Evolutionary conservation across 768 basidiomycete genomes (phyloP).

Genomic region (Tephrocybe rancida): DNA sequence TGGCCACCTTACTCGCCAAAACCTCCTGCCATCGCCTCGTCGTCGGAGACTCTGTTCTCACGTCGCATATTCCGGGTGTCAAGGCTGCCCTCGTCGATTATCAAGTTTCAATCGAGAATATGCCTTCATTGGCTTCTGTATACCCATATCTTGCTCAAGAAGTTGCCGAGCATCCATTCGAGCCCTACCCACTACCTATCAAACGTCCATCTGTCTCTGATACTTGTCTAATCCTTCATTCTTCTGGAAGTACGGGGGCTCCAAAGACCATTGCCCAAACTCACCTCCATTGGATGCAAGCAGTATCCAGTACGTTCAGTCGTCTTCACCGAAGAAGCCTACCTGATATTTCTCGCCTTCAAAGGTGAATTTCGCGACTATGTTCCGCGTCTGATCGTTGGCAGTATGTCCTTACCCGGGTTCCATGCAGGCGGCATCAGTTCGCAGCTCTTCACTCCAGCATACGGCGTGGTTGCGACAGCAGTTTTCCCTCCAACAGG

Average conservation of each 20-base stretch:
- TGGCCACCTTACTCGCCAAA: slow-evolving; percentile 27
- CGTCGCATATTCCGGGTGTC: slow-evolving; percentile 19
- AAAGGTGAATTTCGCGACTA: slow-evolving; percentile 13
- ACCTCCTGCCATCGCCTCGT: slow-evolving; percentile 34
- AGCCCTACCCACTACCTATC: slow-evolving; percentile 5
- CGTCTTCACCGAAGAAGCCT: neutral
- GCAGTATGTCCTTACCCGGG: slow-evolving; percentile 29
- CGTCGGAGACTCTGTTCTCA: slow-evolving; percentile 23
- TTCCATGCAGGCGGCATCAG: slow-evolving; percentile 32
- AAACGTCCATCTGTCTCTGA: slow-evolving; percentile 14
- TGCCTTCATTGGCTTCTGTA: slow-evolving; percentile 3
- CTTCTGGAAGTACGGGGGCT: slow-evolving; percentile 40
- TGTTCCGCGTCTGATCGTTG: slow-evolving; percentile 12
- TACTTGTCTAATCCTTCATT: slow-evolving; percentile 32
- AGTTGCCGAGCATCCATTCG: slow-evolving; percentile 6
- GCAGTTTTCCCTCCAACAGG: slow-evolving; percentile 28
- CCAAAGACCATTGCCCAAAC: slow-evolving; percentile 35
- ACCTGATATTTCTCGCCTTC: slow-evolving; percentile 18
- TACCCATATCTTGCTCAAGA: slow-evolving; percentile 16
- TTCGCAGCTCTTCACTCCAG: slow-evolving; percentile 23
- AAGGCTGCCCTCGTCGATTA: slow-evolving; percentile 8
- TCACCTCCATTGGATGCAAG: slow-evolving; percentile 20
- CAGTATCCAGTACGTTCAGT: slow-evolving; percentile 24
- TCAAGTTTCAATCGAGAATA: slow-evolving; percentile 3
- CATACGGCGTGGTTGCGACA: slow-evolving; percentile 19